Evolutionary conservation across 148 eudicot genomes (phyloP), one percentile per base, ranked within the genome.

Genomic region (Salicornia ramosissima): DNA sequence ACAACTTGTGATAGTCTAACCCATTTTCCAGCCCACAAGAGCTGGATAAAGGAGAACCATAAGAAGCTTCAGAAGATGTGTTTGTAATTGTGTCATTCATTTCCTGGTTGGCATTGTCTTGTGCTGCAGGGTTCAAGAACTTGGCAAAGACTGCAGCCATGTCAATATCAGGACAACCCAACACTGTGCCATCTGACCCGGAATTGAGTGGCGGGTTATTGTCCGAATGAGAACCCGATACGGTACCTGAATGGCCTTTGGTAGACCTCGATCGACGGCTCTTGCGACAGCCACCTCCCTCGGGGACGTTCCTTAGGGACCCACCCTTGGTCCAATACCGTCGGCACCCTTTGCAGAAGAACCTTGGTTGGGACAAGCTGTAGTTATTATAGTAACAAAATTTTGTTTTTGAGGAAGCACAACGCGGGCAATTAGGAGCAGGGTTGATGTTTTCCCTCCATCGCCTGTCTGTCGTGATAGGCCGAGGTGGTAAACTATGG

Each of bases 141-240:
- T 80, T 86, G 58, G 96, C 93, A 34, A 89, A 92, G 51, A 92
- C 96, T 0, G 80, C 93, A 0, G 97, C 97, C 64, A 92, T 43
- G 75, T 92, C 93, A 47, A 92, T 92, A 33, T 84, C 77, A 2
- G 78, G 51, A 28, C 77, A 78, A 0, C 36, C 67, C 3, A 81
- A 60, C 36, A 70, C 69, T 19, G 75, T 53, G 18, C 67, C 56
- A 16, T 25, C 25, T 47, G 75, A 77, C 22, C 57, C 68, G 0
- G 72, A 58, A 47, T 73, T 40, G 16, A 36, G 68, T 15, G 75
- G 59, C 6, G 26, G 29, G 42, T 47, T 22, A 42, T 6, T 45
- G 58, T 63, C 67, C 1, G 36, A 22, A 4, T 54, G 69, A 15
- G 40, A 8, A 52, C 78, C 74, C 19, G 40, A 52, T 28, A 13